Evolutionary conservation across 306 rosid genomes (phyloP), one percentile per base, ranked within the genome.

Genomic region (Dryas drummondii): DNA sequence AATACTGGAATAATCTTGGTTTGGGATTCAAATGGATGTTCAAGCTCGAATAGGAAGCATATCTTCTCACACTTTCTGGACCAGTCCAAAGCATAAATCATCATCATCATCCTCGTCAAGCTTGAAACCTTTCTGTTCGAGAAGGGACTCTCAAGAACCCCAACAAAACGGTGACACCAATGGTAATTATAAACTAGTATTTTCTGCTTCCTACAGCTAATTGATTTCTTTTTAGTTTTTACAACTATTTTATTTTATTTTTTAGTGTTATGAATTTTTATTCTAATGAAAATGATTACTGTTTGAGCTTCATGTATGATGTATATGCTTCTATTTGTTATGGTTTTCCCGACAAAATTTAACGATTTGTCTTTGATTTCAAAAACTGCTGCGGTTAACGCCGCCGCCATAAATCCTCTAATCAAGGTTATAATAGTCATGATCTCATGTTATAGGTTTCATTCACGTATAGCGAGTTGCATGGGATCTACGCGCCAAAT

Each of bases 1-100:
- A 4, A 4, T 32, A 53, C 40, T 40, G 50, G 45, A 57, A 12
- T 72, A 82, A 78, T 63, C 80, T 61, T 79, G 32, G 13, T 14
- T 66, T 54, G 48, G 55, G 47, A 69, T 74, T 26, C 84, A 50
- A 73, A 88, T 93, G 92, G 85, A 87, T 72, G 72, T 84, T 87
- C 87, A 87, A 37, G 61, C 76, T 57, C 81, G 88, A 50, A 17
- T 85, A 72, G 85, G 87, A 82, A 78, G 65, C 82, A 51, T 81
- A 15, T 40, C 53, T 45, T 81, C 90, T 4, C 89, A 63, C 69
- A 70, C 59, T 44, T 79, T 79, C 83, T 76, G 75, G 66, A 75
- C 88, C 65, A 56, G 70, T 72, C 47, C 7, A 37, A 80, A 27
- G 54, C 49, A 17, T 68, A 64, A 47, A 83, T 66, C 81, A 0